Percentiles rank a stretch among this genome's conserved stretches.
These are phyloP conservation scores for Cryphonectria carpinicola DNA, from an alignment of 2,329 filamentous ascomycete genomes.

Conservation along the genomic window DNA sequence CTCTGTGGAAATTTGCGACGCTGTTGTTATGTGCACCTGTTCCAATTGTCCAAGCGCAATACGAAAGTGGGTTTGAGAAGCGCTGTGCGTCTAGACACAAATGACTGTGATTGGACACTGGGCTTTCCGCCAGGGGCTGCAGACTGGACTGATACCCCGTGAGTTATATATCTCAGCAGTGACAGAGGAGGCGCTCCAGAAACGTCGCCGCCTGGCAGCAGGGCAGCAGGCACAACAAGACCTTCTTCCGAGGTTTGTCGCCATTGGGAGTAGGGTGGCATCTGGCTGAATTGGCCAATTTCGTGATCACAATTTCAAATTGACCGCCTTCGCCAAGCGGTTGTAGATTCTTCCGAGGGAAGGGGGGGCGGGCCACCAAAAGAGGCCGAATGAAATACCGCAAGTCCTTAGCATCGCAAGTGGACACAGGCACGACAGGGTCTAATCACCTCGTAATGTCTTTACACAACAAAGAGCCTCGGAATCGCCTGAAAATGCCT, in stretches of 20 bases:
- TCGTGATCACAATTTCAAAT: not conserved
- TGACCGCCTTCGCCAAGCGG: not conserved
- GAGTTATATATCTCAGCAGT: constrained; percentile 2
- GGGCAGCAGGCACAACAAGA: not conserved
- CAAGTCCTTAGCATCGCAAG: not conserved
- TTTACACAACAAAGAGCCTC: not conserved
- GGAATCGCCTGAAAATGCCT: not conserved
- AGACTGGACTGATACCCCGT: constrained; percentile 8
- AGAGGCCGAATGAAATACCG: constrained; percentile 2
- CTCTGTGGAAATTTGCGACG: not conserved
- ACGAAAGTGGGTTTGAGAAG: constrained; percentile 8
- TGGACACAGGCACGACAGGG: not conserved
- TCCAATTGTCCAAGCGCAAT: constrained; percentile 8
- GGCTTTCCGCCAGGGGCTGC: not conserved
- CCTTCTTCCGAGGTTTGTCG: not conserved
- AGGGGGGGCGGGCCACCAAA: not conserved
- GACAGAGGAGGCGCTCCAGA: not conserved
- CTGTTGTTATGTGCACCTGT: constrained; percentile 9
- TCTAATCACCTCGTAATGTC: not conserved
- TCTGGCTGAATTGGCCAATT: constrained; percentile 2
- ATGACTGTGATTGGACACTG: not conserved
- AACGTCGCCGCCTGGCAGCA: not conserved
- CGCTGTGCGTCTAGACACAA: not conserved
- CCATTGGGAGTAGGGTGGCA: not conserved
- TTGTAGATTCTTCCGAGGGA: not conserved